Conservation (phyloP, 139 green algal species). For the Microglena sp. region DNA sequence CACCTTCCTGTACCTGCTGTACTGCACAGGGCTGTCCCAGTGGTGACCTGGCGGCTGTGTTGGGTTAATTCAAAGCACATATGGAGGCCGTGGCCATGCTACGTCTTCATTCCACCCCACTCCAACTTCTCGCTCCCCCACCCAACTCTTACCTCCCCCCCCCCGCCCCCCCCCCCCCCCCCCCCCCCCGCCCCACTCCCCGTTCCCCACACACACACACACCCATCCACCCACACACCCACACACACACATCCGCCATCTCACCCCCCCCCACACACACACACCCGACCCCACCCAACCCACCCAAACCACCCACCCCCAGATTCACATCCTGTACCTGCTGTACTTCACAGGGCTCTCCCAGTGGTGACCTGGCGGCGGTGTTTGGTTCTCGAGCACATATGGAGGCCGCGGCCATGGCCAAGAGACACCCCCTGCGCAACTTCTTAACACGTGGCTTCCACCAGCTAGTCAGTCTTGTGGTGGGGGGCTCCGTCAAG, state of each 20-base stretch:
- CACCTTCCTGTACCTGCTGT: no score
- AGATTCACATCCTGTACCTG: not conserved
- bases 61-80: no score
- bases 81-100: no score
- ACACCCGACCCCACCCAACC: not conserved
- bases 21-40: no score
- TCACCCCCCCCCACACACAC: slow-evolving; percentile 2
- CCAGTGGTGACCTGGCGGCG: slow-evolving; percentile 22
- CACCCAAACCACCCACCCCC: not conserved
- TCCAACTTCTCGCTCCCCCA: no score
- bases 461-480: slow-evolving; percentile 72
- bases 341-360: not conserved
- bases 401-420: slow-evolving; percentile 45
- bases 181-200: no score
- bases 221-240: not conserved
- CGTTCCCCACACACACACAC: no score
- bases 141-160: no score
- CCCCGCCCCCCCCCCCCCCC: no score
- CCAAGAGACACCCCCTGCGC: slow-evolving; percentile 49
- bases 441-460: slow-evolving; percentile 85
- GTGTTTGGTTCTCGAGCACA: slow-evolving; percentile 61
- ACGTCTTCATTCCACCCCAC: no score
- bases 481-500: slow-evolving; percentile 52
- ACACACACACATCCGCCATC: slow-evolving; percentile 3
- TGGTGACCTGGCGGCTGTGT: no score